Conservation (phyloP, 192 early-diverging fungal genomes). For the Podila verticillata region DNA sequence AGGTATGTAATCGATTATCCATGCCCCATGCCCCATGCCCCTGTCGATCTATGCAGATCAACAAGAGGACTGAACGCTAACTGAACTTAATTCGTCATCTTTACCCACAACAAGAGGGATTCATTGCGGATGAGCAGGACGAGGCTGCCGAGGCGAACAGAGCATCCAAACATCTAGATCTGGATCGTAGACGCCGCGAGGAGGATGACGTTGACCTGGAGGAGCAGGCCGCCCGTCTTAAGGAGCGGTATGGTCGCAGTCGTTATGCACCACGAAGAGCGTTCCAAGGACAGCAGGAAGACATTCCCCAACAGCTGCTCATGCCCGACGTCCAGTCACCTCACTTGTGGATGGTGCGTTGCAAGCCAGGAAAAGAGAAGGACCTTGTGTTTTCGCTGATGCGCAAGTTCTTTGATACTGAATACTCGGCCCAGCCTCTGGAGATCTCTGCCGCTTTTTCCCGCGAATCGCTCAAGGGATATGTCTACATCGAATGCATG, state of each 20-base stretch:
- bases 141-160: constrained; percentile 68
- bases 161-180: constrained; percentile 73
- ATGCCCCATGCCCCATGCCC: not conserved
- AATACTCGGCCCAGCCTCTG: constrained; percentile 65
- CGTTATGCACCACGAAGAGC: constrained; percentile 51
- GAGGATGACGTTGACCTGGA: constrained; percentile 87
- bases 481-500: constrained; percentile 92
- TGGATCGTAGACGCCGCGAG: constrained; percentile 70
- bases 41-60: too few species aligned
- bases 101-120: constrained; percentile 60
- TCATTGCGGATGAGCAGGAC: constrained; percentile 78
- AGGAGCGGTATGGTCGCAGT: constrained; percentile 77
- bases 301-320: constrained; percentile 81
- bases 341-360: constrained; percentile 90
- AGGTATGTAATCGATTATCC: constrained; percentile 23
- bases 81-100: too few species aligned
- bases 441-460: constrained; percentile 85
- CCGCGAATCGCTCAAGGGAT: constrained; percentile 86
- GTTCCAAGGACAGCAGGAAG: constrained; percentile 61
- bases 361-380: constrained; percentile 88
- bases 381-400: constrained; percentile 86
- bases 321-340: constrained; percentile 90
- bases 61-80: too few species aligned
- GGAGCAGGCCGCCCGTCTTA: constrained; percentile 78
- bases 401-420: constrained; percentile 76